Evolutionary conservation across 78 protist genomes (phyloP).

Genomic region (Chrysochromulina tobinii): DNA sequence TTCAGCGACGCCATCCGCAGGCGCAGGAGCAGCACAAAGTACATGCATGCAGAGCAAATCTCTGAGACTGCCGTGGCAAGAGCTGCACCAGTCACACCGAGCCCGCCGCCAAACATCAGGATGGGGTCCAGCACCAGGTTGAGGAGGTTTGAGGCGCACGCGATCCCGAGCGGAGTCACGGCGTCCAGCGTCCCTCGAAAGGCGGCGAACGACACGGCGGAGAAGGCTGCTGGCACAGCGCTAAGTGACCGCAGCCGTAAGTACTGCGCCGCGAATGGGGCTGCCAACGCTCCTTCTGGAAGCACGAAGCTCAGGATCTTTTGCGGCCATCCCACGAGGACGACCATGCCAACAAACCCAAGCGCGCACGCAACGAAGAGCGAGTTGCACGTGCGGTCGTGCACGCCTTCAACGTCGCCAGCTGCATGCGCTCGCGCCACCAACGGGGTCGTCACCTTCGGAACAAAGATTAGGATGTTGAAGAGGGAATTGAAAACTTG

Average conservation of each 20-base stretch:
- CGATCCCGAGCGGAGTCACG: not conserved
- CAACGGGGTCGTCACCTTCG: not conserved
- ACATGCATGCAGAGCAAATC: not conserved
- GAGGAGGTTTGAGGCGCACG: not conserved
- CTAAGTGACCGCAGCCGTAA: not conserved
- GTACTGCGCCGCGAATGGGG: not conserved
- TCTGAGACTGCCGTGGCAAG: not conserved
- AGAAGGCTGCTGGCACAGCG: not conserved
- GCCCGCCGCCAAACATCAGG: not conserved
- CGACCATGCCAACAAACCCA: not conserved
- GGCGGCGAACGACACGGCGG: not conserved
- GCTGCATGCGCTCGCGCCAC: not conserved
- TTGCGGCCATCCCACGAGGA: not conserved
- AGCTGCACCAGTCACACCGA: not conserved
- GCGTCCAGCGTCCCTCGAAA: not conserved
- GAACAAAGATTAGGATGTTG: not conserved
- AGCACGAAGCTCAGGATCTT: not conserved
- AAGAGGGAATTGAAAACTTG: not conserved
- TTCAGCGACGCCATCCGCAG: not conserved
- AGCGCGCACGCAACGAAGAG: not conserved
- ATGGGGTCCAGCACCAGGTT: not conserved
- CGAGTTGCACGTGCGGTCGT: not conserved
- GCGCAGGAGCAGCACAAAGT: not conserved
- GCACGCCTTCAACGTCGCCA: not conserved
- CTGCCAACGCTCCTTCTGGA: not conserved